A percentile compares a stretch with the other conserved stretches of the same genome.
These are phyloP conservation scores for Penicillium chermesinum DNA, from an alignment of 495 filamentous ascomycete genomes.

Conservation along the genomic window DNA sequence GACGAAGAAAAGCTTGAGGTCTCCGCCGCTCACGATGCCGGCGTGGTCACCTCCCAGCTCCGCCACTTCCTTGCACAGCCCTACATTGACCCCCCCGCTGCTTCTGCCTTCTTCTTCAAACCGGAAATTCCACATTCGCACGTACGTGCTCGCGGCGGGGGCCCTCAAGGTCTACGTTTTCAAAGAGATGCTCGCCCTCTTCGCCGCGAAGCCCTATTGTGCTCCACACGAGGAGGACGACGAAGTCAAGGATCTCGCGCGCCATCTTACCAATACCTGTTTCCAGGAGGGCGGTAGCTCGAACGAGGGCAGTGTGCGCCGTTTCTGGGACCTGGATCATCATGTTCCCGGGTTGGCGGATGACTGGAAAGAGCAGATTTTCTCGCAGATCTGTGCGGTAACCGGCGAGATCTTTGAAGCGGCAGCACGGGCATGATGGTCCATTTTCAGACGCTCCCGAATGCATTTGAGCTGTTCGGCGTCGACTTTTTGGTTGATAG, in stretches of 20 bases:
- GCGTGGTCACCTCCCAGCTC: constrained; percentile 81
- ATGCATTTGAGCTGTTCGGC: constrained; percentile 89
- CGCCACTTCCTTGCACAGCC: constrained; percentile 93
- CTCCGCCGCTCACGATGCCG: constrained; percentile 24
- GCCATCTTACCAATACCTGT: constrained; percentile 91
- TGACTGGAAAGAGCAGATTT: constrained; percentile 57
- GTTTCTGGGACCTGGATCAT: constrained; percentile 64
- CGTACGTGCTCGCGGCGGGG: constrained; percentile 80
- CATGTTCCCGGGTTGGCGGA: constrained; percentile 28
- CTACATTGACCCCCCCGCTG: constrained; percentile 89
- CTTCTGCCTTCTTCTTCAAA: constrained; percentile 58
- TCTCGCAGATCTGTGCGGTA: constrained; percentile 63
- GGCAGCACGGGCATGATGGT: constrained; percentile 75
- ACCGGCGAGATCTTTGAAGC: constrained; percentile 79
- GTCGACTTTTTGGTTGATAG: constrained; percentile 83
- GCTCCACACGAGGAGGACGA: constrained; percentile 43
- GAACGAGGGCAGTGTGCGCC: constrained; percentile 56
- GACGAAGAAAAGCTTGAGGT: constrained; percentile 22
- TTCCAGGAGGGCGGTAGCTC: constrained; percentile 60
- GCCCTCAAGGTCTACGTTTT: constrained; percentile 81
- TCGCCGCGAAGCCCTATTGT: constrained; percentile 67
- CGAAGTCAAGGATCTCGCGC: constrained; percentile 49
- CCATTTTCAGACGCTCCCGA: constrained; percentile 85
- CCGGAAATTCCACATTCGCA: constrained; percentile 91
- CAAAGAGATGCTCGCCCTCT: constrained; percentile 84